These are phyloP conservation scores for Sophora flavescens DNA, from an alignment of 306 rosid genomes.

Conservation along the genomic window DNA sequence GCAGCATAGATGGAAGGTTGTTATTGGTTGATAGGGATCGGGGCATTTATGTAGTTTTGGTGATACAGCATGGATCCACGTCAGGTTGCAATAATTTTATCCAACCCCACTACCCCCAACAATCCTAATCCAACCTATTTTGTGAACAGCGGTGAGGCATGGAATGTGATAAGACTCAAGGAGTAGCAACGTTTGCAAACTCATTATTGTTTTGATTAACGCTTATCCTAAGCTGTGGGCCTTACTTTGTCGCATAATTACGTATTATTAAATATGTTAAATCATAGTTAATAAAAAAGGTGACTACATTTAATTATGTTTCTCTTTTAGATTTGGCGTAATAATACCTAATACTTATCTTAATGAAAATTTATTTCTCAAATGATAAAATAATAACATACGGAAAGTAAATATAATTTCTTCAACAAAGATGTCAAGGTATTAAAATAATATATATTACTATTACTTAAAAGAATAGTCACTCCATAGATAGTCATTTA, in stretches of 20 bases:
- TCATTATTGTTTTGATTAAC: neutral
- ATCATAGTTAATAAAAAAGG: too few relatives aligned
- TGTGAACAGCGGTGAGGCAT: neutral
- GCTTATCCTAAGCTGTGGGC: neutral
- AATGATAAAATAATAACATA: too few relatives aligned
- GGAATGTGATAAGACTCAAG: neutral
- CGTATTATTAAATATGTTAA: too few relatives aligned
- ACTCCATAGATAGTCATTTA: too few relatives aligned
- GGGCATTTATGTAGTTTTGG: constrained; percentile 1
- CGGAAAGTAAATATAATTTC: too few relatives aligned
- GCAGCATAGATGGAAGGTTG: constrained; percentile 34
- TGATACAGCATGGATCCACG: constrained; percentile 85
- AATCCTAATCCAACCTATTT: constrained; percentile 33
- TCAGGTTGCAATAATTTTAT: constrained; percentile 63
- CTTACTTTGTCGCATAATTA: neutral
- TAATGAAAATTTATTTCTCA: too few relatives aligned
- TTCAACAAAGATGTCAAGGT: too few relatives aligned
- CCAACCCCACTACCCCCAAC: neutral
- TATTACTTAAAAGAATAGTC: too few relatives aligned
- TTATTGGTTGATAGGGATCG: constrained; percentile 42
- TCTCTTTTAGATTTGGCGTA: too few relatives aligned
- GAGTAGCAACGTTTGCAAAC: neutral
- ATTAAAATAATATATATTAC: too few relatives aligned
- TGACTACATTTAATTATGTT: too few relatives aligned
- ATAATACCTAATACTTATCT: too few relatives aligned